phyloP scores from a whole-genome alignment of 306 rosid genomes.

The Lablab purpureus region DNA sequence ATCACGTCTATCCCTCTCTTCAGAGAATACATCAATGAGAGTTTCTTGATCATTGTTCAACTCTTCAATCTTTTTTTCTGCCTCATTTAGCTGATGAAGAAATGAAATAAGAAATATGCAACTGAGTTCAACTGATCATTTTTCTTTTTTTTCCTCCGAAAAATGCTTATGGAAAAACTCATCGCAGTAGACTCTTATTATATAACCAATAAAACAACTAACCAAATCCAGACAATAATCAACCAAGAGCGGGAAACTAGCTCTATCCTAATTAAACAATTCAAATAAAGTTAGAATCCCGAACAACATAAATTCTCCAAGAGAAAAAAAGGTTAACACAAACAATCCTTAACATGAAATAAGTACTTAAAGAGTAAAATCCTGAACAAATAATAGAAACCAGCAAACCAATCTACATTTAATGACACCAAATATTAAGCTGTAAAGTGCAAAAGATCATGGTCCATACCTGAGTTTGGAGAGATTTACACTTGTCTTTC shows the following conservation, averaged over 20 bases:
- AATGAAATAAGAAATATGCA: slow-evolving; percentile 22
- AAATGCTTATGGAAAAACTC: too few relatives aligned
- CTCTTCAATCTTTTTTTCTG: slow-evolving; percentile 63
- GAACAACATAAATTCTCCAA: not conserved
- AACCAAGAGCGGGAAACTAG: not conserved
- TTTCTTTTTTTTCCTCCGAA: too few relatives aligned
- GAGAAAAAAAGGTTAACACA: not conserved
- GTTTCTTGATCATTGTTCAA: slow-evolving; percentile 82
- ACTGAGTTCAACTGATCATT: slow-evolving; percentile 17
- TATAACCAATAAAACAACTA: not conserved
- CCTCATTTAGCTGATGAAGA: slow-evolving; percentile 62
- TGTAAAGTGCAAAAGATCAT: not conserved
- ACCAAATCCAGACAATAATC: not conserved
- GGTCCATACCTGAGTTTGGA: slow-evolving; percentile 66
- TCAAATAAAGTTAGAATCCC: not conserved
- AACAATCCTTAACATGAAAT: not conserved
- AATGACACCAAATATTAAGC: slow-evolving; percentile 10
- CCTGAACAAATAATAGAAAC: not conserved
- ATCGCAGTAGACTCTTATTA: not conserved
- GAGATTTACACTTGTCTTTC: slow-evolving; percentile 65
- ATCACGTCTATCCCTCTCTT: slow-evolving; percentile 85
- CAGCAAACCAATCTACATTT: not conserved
- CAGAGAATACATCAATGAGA: slow-evolving; percentile 77
- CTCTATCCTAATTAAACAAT: not conserved
- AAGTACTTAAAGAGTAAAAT: not conserved